Evolutionary conservation across 257 asterid genomes (phyloP), one percentile per base, ranked within the genome.

Genomic region (Leptodermis oblonga): DNA sequence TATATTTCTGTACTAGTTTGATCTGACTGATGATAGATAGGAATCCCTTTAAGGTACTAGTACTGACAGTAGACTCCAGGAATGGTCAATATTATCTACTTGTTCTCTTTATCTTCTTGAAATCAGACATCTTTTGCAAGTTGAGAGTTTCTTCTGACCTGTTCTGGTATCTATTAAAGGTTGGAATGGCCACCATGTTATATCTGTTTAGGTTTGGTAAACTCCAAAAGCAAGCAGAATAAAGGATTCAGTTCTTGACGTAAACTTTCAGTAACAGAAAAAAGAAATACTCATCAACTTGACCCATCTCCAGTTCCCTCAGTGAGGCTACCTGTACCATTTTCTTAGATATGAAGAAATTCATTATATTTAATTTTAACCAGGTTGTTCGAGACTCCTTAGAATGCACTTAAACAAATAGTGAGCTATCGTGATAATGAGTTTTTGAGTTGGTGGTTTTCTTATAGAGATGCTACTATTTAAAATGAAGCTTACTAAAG

Each of bases 161-260:
- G 58, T n/a, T 28, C 28, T 28, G 36, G 34, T 65, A 39, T 0
- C 36, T 43, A 12, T 34, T 34, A 5, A 31, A 11, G 17, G 6
- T n/a, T 30, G 12, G 20, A 67, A 30, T 42, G 6, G 20, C 25
- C 23, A 14, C 28, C 37, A 67, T n/a, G 42, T 66, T 25, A 20
- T 66, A n/a, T 61, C 22, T 20, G 43, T 20, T 22, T 33, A 20
- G 22, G 3, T 61, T 18, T 20, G 7, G 22, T 13, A 20, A 63
- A 41, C 23, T 63, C 53, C 31, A 23, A 63, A 63, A 37, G 20
- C 68, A 22, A 41, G 68, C 49, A 67, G 41, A 18, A 18, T n/a
- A 17, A 10, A 20, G 28, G 8, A 17, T 12, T 33, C 48, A 49
- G 14, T 28, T 33, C 36, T n/a, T 67, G 62, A 30, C 34, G 33